Percentiles rank a stretch among this genome's conserved stretches.
Conservation (phyloP, 768 basidiomycete species). For the Pulveroboletus sp. region DNA sequence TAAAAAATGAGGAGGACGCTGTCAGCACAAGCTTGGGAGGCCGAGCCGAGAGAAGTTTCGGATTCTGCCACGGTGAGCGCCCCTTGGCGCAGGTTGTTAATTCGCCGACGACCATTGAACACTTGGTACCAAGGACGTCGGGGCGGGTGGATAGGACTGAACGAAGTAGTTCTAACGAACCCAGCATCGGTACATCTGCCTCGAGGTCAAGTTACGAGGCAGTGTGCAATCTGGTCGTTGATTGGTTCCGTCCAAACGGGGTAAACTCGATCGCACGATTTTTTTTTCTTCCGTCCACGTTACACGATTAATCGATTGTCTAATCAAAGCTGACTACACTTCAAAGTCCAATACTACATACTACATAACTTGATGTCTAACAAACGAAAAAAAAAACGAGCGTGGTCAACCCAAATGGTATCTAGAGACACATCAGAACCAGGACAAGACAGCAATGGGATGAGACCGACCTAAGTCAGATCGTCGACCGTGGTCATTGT, state of each 20-base stretch:
- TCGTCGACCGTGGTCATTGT: conserved; percentile 48
- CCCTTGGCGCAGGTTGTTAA: conserved; percentile 9
- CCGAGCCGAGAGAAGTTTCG: conserved; percentile 28
- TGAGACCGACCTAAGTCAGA: conserved; percentile 12
- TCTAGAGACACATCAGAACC: conserved; percentile 4
- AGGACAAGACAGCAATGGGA: background rate
- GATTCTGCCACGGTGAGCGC: conserved; percentile 35
- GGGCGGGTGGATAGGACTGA: background rate
- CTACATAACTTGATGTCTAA: background rate
- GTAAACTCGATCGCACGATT: background rate
- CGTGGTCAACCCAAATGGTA: conserved; percentile 16
- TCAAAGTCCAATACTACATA: background rate
- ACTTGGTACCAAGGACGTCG: conserved; percentile 2
- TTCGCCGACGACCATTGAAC: background rate
- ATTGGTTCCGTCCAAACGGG: conserved; percentile 20
- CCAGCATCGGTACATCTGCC: conserved; percentile 16
- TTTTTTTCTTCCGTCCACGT: conserved; percentile 1
- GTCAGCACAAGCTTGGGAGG: conserved; percentile 17
- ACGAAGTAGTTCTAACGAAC: background rate
- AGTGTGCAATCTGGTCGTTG: conserved; percentile 24
- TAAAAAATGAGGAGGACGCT: conserved; percentile 4
- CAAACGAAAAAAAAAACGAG: background rate
- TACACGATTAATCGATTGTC: conserved; percentile 4
- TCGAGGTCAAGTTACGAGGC: conserved; percentile 22
- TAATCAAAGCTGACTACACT: background rate